Percentiles rank a stretch among this genome's conserved stretches.
Evolutionary conservation across 2,329 filamentous ascomycete genomes (phyloP).

Genomic region (Botrytis sinoallii): DNA sequence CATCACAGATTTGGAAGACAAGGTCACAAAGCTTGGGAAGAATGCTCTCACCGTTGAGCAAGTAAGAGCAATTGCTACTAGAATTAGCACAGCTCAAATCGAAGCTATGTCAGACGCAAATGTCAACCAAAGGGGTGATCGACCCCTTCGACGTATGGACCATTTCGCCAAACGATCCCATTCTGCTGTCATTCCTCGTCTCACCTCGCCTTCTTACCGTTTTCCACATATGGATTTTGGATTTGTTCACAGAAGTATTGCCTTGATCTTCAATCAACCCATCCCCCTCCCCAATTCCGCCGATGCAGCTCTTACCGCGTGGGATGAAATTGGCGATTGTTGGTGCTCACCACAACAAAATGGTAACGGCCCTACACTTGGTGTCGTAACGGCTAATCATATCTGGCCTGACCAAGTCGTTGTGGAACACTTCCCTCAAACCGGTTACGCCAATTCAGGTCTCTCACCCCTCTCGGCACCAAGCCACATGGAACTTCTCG

Average conservation of each 20-base stretch:
- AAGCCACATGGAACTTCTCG: constrained; percentile 68
- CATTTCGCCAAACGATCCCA: constrained; percentile 58
- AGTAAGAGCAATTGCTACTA: constrained; percentile 24
- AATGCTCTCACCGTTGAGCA: constrained; percentile 22
- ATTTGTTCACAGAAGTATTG: not conserved
- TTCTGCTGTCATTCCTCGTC: constrained; percentile 40
- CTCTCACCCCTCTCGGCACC: constrained; percentile 62
- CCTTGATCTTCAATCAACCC: constrained; percentile 29
- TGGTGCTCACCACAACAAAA: constrained; percentile 66
- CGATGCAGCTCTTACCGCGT: constrained; percentile 59
- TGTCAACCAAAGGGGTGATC: constrained; percentile 25
- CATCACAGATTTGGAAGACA: constrained; percentile 23
- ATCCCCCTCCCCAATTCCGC: constrained; percentile 40
- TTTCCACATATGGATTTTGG: constrained; percentile 27
- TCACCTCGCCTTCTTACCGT: constrained; percentile 43
- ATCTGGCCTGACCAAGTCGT: constrained; percentile 68
- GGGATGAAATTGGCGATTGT: constrained; percentile 80
- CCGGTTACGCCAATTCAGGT: constrained; percentile 45
- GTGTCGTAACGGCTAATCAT: constrained; percentile 55
- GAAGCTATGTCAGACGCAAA: constrained; percentile 32
- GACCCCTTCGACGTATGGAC: constrained; percentile 55
- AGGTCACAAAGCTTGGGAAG: constrained; percentile 24
- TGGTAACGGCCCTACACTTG: constrained; percentile 58
- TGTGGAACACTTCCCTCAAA: constrained; percentile 66
- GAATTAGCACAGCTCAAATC: constrained; percentile 29